phyloP scores from a whole-genome alignment of 306 rosid species.

The Purshia tridentata region DNA sequence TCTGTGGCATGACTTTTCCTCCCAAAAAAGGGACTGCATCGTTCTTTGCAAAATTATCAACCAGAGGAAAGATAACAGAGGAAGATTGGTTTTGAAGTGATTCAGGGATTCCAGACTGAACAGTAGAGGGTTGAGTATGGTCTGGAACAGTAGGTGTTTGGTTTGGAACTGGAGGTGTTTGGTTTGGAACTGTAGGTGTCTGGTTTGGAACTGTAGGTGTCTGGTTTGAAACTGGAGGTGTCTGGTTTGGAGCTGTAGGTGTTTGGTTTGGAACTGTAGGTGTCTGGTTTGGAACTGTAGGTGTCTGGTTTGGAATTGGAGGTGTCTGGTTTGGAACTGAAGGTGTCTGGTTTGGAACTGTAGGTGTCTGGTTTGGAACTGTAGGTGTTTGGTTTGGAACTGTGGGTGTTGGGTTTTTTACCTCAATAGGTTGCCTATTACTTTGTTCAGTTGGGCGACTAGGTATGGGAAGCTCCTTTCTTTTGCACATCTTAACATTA shows the following conservation, averaged over 20 bases:
- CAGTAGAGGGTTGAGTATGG: neutral
- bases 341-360: conserved; percentile 17
- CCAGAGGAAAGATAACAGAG: conserved; percentile 13
- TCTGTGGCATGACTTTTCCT: conserved; percentile 30
- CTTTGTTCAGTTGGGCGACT: conserved; percentile 31
- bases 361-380: conserved; percentile 17
- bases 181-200: conserved; percentile 6
- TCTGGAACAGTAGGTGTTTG: conserved; percentile 10
- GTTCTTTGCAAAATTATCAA: conserved; percentile 17
- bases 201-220: conserved; percentile 16
- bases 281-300: conserved; percentile 14
- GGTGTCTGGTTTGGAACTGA: conserved; percentile 15
- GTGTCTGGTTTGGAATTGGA: conserved; percentile 13
- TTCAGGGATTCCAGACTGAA: conserved; percentile 5
- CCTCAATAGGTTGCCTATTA: conserved; percentile 33
- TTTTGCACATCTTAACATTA: conserved; percentile 39
- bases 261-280: conserved; percentile 16
- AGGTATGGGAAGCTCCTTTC: conserved; percentile 47
- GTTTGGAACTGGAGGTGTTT: neutral
- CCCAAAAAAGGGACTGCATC: conserved; percentile 19
- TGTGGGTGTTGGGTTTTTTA: conserved; percentile 18
- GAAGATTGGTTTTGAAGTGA: neutral
- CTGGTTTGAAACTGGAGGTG: too few relatives aligned
- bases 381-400: too few relatives aligned
- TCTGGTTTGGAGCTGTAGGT: conserved; percentile 1